Conservation (phyloP, 176 grass and related monocot species). For the Juncus inflexus region DNA sequence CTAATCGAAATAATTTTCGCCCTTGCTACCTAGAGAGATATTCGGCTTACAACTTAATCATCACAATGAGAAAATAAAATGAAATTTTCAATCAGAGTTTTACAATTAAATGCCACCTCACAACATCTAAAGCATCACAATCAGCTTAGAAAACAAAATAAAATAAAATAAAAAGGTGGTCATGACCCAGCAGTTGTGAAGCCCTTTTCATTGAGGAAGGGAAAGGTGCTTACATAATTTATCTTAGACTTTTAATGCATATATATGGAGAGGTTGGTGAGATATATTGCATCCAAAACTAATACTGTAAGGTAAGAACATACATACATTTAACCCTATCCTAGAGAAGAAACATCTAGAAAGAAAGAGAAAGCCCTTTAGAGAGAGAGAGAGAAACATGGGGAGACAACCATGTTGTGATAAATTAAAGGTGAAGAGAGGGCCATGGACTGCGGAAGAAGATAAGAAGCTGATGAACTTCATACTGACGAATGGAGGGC, state of each 20-base stretch:
- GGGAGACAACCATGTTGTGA: conserved; percentile 91
- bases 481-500: conserved; percentile 66
- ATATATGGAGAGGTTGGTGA: conserved; percentile 24
- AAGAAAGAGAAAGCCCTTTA: conserved; percentile 17
- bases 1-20: no score
- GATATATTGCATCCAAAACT: conserved; percentile 6
- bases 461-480: conserved; percentile 78
- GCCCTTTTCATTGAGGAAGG: conserved; percentile 19
- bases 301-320: conserved; percentile 16
- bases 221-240: conserved; percentile 2
- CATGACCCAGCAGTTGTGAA: conserved; percentile 19
- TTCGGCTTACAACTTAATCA: no score
- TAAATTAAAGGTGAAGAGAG: conserved; percentile 74
- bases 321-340: background rate
- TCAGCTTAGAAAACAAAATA: conserved; percentile 11
- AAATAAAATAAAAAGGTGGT: background rate
- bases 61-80: no score
- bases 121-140: background rate
- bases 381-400: conserved; percentile 28
- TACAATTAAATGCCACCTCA: background rate
- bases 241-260: background rate
- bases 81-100: no score
- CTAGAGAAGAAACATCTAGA: background rate
- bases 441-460: conserved; percentile 87
- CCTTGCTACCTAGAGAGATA: no score